Base-by-base conservation (phyloP, 495 filamentous ascomycete species). In the Penicillium lagena region DNA sequence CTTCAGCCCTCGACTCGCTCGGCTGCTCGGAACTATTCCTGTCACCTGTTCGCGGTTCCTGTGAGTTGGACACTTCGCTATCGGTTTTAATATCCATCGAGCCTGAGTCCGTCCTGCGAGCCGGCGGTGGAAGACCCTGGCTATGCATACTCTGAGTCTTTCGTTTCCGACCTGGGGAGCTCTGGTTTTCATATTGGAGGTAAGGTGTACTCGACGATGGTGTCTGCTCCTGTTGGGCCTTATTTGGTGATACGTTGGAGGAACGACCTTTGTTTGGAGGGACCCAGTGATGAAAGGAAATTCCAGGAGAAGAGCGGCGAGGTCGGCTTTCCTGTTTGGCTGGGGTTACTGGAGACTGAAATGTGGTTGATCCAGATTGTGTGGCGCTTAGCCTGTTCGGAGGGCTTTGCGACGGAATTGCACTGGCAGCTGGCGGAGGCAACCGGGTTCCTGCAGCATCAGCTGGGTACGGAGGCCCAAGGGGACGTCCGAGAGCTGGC, bases 221-320 rank as follows among this genome's bases (percentile, higher is more conserved):
- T 2, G 56, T 50, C 9, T 57, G 56, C 4, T 61, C 64, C 30
- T 62, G 59, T 35, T 50, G 59, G 14, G 42, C 49, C 35, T 61
- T 68, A 17, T 49, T 57, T 4, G 62, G 43, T n/a, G 62, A 47
- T 2, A 58, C 55, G 31, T 46, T 55, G 38, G 43, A 4, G 8
- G 62, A 53, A 9, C 56, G 58, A n/a, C 58, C 51, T 40, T 73
- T 61, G 43, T 71, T 73, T 22, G 89, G 90, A 6, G 90, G 90
- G 42, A 88, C 82, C 87, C 87, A 95, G 55, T 95, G 88, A 57
- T 95, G 90, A 49, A 95, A 95, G 58, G 88, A 94, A 39, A 95
- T 84, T 11, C 81, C 81, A 1, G 82, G 75, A 7, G 87, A 82
- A 7, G 80, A 75, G 33, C 78, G 67, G 42, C 75, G 58, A 38